A percentile compares a stretch with the other conserved stretches of the same genome.
phyloP scores from a whole-genome alignment of 2,329 filamentous ascomycete species.

The Colletotrichum lini region DNA sequence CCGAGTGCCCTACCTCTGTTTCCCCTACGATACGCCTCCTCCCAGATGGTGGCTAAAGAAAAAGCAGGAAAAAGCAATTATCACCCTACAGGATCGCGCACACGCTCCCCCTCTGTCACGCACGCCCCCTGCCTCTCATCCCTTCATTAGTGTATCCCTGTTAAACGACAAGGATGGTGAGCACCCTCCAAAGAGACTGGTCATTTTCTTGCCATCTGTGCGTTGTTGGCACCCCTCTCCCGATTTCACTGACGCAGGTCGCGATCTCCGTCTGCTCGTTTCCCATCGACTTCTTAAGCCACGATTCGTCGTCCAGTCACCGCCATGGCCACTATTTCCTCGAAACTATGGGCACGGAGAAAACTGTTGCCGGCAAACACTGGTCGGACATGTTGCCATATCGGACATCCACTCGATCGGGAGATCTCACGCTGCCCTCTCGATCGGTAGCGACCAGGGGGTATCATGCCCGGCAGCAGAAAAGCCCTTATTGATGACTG shows the following conservation, averaged over 20 bases:
- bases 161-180: conserved; percentile 6
- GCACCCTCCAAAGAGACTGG: conserved; percentile 4
- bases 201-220: conserved; percentile 25
- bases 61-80: conserved; percentile 28
- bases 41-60: conserved; percentile 7
- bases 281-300: background rate
- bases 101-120: conserved; percentile 1
- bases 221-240: conserved; percentile 11
- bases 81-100: conserved; percentile 1
- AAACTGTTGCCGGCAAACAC: background rate
- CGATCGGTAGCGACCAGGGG: background rate
- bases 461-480: background rate
- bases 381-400: background rate
- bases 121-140: background rate
- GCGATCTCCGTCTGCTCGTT: conserved; percentile 7
- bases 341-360: background rate
- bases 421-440: background rate
- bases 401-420: conserved; percentile 10
- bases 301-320: background rate
- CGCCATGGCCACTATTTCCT: background rate
- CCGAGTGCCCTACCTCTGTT: background rate
- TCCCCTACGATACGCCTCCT: background rate
- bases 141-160: conserved; percentile 9
- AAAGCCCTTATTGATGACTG: background rate
- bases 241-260: background rate